Evolutionary conservation across 2,329 filamentous ascomycete species (phyloP), one percentile per base, ranked within the genome.

Genomic region (Didymella sp.): DNA sequence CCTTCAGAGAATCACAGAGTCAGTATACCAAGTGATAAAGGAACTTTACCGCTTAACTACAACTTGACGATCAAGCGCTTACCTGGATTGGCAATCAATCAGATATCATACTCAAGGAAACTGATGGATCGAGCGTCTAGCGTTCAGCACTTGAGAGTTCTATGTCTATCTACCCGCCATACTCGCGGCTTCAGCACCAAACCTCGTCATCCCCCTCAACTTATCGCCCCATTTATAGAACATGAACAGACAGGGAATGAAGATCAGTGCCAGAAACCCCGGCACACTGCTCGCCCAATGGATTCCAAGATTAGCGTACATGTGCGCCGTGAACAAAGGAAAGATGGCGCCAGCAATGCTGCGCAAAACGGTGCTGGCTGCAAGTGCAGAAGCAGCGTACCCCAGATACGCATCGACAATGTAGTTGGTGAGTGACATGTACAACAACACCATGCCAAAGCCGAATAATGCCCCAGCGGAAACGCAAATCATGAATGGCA

Each of bases 351-450:
- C 80, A 31, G 80, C 80, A 19, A 80, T 54, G 0, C 79, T 80
- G 24, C 81, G 74, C 12, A 83, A 60, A 3, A 83, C 73, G 0
- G 79, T 76, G 62, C 78, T 82, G 11, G 79, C 80, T 1, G 66
- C 67, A 13, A 72, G 58, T 9, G 65, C 69, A 15, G 68, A 71
- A n/a, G 70, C 70, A n/a, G 68, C 64, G 37, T 68, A 72, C 1
- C 60, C 87, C 46, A 86, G 84, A 58, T 72, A 87, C 6, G 85
- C 78, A 67, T 90, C 89, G 59, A 90, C 84, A 12, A 90, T 81
- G 74, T 90, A 90, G 75, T 86, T 88, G 69, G 86, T 81, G 42
- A 87, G 76, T 5, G 80, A 80, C 22, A 71, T 61, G 58, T 67
- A 73, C 6, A 70, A 41, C 6, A 71, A 47, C 0, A 72, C 65